Base-by-base conservation (phyloP, 371 early-diverging fungal species). In the Actinomortierella wolfii region DNA sequence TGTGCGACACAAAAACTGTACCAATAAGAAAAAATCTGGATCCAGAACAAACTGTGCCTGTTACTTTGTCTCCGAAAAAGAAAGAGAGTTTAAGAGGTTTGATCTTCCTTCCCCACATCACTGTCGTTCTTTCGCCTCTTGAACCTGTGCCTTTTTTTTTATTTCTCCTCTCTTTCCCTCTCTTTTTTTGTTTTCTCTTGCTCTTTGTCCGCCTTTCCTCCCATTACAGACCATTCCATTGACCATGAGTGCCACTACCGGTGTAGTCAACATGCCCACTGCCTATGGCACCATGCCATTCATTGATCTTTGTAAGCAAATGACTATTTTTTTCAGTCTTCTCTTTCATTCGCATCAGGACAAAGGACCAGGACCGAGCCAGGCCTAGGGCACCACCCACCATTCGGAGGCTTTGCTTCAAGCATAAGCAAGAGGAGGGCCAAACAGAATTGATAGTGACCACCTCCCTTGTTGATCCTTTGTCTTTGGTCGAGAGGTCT, bases 291-390 rank as follows among this genome's bases (percentile, higher is more conserved):
- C 56, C 34, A 18, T 55, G 45, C 28, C 56, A 9, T 24, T 42
- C 34, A 61, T 76, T 46, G 76, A 76, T 51, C 61, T 76, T 24
- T 61, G 76, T 67, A 75, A 67, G 67, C 43, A n/a, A 45, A 18
- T n/a, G 39, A 45, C n/a, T 20, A 20, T 8, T 29, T 34, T 4
- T 15, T 15, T 45, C 17, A 8, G 45, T n/a, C 45, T 4, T 45
- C 20, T 11, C 34, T 34, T 11, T 6, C 11, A 11, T 4, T 6
- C 34, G 34, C 4, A 11, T 4, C 4, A 4, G 34, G 34, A 11
- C 34, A 34, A 34, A 4, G 7, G 34, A 11, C 4, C 34, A 34
- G 34, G 34, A 34, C 34, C 34, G 34, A 34, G 11, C 4, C 34
- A 34, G 34, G 34, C 7, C 34, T n/a, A 34, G 34, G 4, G 34